A percentile compares a stretch with the other conserved stretches of the same genome.
Evolutionary conservation across 208 protist genomes (phyloP).

Genomic region (Trypanosoma caninum): DNA sequence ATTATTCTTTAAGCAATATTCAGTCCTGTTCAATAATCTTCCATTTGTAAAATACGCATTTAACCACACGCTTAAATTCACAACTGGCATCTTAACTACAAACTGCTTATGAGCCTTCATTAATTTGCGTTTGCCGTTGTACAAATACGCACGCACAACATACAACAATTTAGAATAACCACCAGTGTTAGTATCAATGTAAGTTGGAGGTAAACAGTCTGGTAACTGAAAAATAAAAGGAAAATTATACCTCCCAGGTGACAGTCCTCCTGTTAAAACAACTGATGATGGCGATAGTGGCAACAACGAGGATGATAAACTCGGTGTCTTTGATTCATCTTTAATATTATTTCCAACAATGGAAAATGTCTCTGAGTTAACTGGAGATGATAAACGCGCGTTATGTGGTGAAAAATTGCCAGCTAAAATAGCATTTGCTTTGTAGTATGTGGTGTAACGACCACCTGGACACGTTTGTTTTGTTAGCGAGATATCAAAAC

Average conservation of each 20-base stretch:
- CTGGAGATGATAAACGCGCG: background rate
- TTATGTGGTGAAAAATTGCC: constrained; percentile 5
- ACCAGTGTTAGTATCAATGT: constrained; percentile 22
- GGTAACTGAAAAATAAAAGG: constrained; percentile 58
- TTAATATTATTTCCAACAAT: background rate
- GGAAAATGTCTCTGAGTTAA: background rate
- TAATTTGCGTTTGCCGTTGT: constrained; percentile 23
- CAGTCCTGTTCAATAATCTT: no score
- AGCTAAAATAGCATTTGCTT: constrained; percentile 36
- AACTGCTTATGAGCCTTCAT: constrained; percentile 24
- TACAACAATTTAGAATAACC: constrained; percentile 39
- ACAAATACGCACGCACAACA: constrained; percentile 33
- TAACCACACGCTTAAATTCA: constrained; percentile 56
- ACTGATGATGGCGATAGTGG: no score
- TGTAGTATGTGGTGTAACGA: constrained; percentile 46
- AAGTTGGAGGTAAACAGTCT: constrained; percentile 41
- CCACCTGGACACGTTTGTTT: constrained; percentile 33
- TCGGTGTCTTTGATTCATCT: background rate
- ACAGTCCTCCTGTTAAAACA: constrained; percentile 22
- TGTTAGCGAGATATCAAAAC: constrained; percentile 27
- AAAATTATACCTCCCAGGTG: constrained; percentile 63
- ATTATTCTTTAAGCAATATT: no score
- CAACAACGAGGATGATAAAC: background rate
- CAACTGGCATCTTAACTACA: constrained; percentile 37
- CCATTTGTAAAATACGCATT: constrained; percentile 36